phyloP scores from a whole-genome alignment of 2,329 filamentous ascomycete species.

The Diaporthe humulicola region DNA sequence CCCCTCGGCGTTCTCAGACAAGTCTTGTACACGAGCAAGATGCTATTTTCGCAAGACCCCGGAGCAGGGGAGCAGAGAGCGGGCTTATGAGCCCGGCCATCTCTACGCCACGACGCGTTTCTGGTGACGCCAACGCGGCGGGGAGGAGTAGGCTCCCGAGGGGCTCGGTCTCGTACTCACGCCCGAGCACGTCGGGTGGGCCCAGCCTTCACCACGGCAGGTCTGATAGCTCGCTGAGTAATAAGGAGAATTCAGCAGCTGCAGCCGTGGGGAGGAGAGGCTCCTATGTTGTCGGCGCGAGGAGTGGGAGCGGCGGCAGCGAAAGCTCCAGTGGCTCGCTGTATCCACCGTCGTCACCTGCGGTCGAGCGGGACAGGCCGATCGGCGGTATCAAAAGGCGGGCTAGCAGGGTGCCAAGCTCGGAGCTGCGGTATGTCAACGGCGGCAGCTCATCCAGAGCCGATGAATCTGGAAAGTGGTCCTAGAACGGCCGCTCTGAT shows the following conservation, averaged over 20 bases:
- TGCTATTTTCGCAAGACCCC: conserved; percentile 37
- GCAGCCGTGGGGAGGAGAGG: conserved; percentile 27
- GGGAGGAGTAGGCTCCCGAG: conserved; percentile 48
- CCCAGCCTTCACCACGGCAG: conserved; percentile 41
- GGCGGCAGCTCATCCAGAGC: conserved; percentile 31
- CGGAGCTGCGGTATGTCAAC: conserved; percentile 34
- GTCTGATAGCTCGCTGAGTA: conserved; percentile 44
- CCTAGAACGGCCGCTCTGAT: conserved; percentile 35
- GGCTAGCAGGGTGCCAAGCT: conserved; percentile 39
- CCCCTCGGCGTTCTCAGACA: conserved; percentile 35
- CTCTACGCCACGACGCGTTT: conserved; percentile 31
- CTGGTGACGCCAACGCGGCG: conserved; percentile 31
- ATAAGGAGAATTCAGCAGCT: conserved; percentile 44
- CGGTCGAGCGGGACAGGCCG: conserved; percentile 34
- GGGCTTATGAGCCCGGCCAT: conserved; percentile 35
- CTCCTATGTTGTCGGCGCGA: conserved; percentile 33
- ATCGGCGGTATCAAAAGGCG: conserved; percentile 37
- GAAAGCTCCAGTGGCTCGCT: conserved; percentile 32
- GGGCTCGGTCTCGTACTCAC: conserved; percentile 45
- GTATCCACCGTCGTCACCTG: conserved; percentile 34
- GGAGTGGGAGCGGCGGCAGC: conserved; percentile 35
- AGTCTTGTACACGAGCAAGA: conserved; percentile 36
- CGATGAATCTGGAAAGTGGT: conserved; percentile 38
- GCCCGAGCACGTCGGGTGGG: conserved; percentile 45
- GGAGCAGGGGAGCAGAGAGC: conserved; percentile 35